phyloP scores from a whole-genome alignment of 108 stramenopile genomes.

The Asterionellopsis glacialis region DNA sequence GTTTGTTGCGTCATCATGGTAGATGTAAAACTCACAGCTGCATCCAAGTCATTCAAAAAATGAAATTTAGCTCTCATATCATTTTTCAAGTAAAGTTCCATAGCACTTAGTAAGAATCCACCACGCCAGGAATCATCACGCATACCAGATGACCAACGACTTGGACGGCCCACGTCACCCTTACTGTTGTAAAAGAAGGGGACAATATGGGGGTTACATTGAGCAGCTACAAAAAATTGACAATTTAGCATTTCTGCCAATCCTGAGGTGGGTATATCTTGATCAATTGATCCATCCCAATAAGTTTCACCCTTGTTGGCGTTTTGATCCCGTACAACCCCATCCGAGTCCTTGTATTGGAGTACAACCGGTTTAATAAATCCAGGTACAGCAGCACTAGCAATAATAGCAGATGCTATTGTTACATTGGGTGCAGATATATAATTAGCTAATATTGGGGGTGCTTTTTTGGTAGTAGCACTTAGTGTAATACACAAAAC shows the following conservation, averaged over 20 bases:
- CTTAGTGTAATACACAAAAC: conserved; percentile 94
- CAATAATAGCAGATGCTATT: conserved; percentile 88
- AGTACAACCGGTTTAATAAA: conserved; percentile 51
- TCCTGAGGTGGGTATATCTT: conserved; percentile 74
- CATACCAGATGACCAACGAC: conserved; percentile 71
- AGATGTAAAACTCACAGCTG: conserved; percentile 76
- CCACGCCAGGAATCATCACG: conserved; percentile 71
- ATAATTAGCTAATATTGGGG: conserved; percentile 92
- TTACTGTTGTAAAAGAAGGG: conserved; percentile 60
- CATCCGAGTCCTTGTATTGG: conserved; percentile 80
- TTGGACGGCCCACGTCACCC: conserved; percentile 65
- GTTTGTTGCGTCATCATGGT: conserved; percentile 72
- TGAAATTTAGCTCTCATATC: conserved; percentile 85
- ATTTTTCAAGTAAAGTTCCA: conserved; percentile 45
- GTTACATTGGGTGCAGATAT: conserved; percentile 94
- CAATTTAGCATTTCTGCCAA: conserved; percentile 85
- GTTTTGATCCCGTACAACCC: conserved; percentile 30
- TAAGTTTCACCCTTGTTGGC: not conserved
- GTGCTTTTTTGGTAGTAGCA: conserved; percentile 85
- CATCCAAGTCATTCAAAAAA: conserved; percentile 81
- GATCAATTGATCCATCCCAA: conserved; percentile 74
- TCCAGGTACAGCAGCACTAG: conserved; percentile 90
- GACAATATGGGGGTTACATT: conserved; percentile 65
- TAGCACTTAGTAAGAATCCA: conserved; percentile 37
- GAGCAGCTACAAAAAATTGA: conserved; percentile 83